phyloP scores from a whole-genome alignment of 768 basidiomycete genomes.

The Lactifluus subvellereus region DNA sequence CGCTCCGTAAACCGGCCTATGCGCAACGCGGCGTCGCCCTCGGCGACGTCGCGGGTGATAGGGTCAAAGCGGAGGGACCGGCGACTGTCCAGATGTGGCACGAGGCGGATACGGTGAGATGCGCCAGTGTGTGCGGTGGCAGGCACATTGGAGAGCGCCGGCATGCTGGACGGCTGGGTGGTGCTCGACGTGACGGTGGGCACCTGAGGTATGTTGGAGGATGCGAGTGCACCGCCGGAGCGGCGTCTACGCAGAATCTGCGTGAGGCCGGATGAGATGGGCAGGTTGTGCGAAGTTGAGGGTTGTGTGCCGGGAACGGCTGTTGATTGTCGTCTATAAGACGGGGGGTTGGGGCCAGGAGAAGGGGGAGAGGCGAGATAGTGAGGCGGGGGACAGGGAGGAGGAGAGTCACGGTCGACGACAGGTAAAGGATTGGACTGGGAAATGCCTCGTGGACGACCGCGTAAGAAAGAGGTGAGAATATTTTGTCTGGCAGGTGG shows the following conservation, averaged over 20 bases:
- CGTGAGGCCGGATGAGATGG: slow-evolving; percentile 39
- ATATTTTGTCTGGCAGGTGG: slow-evolving; percentile 52
- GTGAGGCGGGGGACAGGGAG: slow-evolving; percentile 36
- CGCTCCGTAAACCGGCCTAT: slow-evolving; percentile 95
- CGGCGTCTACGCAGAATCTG: slow-evolving; percentile 64
- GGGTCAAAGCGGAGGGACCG: slow-evolving; percentile 90
- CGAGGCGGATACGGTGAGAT: slow-evolving; percentile 80
- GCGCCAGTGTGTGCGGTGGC: slow-evolving; percentile 26
- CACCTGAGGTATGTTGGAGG: slow-evolving; percentile 28
- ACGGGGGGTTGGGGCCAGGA: slow-evolving; percentile 27
- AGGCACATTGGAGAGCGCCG: slow-evolving; percentile 24
- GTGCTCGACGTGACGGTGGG: slow-evolving; percentile 25
- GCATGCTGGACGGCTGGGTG: slow-evolving; percentile 25
- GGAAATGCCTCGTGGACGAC: slow-evolving; percentile 61
- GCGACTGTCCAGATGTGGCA: slow-evolving; percentile 89
- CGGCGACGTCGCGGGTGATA: slow-evolving; percentile 76
- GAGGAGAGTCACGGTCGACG: slow-evolving; percentile 38
- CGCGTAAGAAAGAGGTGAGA: slow-evolving; percentile 66
- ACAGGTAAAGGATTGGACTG: slow-evolving; percentile 43
- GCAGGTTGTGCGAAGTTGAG: slow-evolving; percentile 33
- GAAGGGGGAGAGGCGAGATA: slow-evolving; percentile 23
- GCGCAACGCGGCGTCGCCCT: slow-evolving; percentile 65
- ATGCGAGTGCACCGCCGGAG: slow-evolving; percentile 50
- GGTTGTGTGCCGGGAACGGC: slow-evolving; percentile 35
- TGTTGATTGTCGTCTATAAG: slow-evolving; percentile 39